Percentiles rank a stretch among this genome's conserved stretches.
Evolutionary conservation across 345 rosid species (phyloP).

Genomic region (Salix suchowensis): DNA sequence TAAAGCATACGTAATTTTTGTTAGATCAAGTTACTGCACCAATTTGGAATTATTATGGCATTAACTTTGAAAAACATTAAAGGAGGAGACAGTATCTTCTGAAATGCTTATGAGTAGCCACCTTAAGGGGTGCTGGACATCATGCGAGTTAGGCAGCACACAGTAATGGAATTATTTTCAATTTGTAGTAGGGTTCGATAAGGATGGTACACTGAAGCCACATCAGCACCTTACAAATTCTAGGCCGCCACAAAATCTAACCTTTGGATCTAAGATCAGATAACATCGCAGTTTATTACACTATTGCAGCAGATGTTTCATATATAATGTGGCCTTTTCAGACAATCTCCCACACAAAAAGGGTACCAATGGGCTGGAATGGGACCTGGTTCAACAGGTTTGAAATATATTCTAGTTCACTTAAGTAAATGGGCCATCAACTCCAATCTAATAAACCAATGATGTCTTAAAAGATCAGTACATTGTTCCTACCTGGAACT

Average conservation of each 20-base stretch:
- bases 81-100: not conserved
- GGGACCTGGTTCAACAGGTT: not conserved
- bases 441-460: not conserved
- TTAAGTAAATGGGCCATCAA: not conserved
- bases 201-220: not conserved
- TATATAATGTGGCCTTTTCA: no score
- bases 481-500: not conserved
- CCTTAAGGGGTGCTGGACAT: not conserved
- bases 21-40: not conserved
- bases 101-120: not conserved
- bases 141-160: conserved; percentile 9
- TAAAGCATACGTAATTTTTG: not conserved
- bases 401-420: not conserved
- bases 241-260: not conserved
- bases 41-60: not conserved
- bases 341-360: no score
- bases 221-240: not conserved
- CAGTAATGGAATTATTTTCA: not conserved
- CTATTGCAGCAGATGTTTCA: no score
- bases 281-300: no score
- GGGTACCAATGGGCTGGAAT: no score
- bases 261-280: not conserved
- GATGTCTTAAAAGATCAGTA: not conserved
- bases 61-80: not conserved
- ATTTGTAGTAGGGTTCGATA: not conserved